Evolutionary conservation across 2,329 filamentous ascomycete species (phyloP).

Genomic region (Sporothrix curviconia): DNA sequence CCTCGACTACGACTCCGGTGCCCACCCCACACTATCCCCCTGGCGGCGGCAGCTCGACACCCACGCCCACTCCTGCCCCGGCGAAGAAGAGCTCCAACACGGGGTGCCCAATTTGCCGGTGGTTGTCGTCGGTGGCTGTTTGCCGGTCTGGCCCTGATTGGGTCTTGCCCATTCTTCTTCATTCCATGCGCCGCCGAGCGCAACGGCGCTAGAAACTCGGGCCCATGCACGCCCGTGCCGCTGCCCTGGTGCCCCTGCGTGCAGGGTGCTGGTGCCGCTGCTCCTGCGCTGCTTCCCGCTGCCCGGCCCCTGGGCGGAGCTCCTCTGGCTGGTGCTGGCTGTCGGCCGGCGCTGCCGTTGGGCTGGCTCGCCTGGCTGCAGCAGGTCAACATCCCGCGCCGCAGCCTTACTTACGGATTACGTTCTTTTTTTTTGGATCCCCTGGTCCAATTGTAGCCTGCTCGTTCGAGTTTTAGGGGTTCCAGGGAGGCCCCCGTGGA

Average conservation of each 20-base stretch:
- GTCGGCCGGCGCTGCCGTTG: not conserved
- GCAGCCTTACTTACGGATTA: not conserved
- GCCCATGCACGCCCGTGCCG: not conserved
- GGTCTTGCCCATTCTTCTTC: constrained; percentile 24
- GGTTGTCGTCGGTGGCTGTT: constrained; percentile 31
- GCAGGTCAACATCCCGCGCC: constrained; percentile 10
- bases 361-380: not conserved
- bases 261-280: not conserved
- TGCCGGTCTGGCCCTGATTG: constrained; percentile 23
- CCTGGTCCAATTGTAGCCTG: no score
- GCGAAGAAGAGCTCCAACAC: constrained; percentile 13
- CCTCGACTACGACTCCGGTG: no score
- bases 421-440: no score
- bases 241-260: not conserved
- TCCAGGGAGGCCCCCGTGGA: no score
- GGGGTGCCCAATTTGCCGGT: constrained; percentile 29
- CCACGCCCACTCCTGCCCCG: not conserved
- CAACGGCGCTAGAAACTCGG: no score
- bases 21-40: no score
- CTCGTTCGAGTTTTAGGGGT: no score
- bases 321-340: not conserved
- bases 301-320: not conserved
- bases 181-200: constrained; percentile 22
- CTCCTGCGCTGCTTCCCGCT: not conserved
- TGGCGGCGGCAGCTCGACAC: not conserved